phyloP scores from a whole-genome alignment of 306 rosid genomes.

The Oemleria cerasiformis region DNA sequence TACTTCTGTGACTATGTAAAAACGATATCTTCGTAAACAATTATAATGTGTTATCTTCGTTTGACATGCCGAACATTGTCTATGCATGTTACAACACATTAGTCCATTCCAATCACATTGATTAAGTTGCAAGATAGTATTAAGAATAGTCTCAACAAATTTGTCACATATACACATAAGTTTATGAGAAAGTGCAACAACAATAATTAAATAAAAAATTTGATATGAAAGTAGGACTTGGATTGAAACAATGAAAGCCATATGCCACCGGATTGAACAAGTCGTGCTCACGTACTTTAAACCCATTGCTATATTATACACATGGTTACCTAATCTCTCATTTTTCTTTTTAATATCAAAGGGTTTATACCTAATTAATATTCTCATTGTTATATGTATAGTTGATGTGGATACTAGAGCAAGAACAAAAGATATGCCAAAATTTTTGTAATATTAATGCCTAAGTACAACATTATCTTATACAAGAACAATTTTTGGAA shows the following conservation, averaged over 20 bases:
- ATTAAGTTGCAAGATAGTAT: neutral
- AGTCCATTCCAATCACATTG: neutral
- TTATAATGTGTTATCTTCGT: too few relatives aligned
- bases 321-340: neutral
- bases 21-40: too few relatives aligned
- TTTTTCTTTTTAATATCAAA: neutral
- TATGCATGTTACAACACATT: too few relatives aligned
- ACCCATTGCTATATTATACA: neutral
- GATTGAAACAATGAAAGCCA: neutral
- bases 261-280: neutral
- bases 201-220: neutral
- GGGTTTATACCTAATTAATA: neutral
- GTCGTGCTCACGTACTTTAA: constrained; percentile 2
- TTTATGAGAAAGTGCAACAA: neutral
- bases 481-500: neutral
- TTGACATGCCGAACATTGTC: too few relatives aligned
- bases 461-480: neutral
- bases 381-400: neutral
- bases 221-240: neutral
- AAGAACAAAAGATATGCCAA: constrained; percentile 7
- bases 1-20: too few relatives aligned
- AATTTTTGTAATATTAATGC: neutral
- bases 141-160: neutral
- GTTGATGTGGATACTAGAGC: constrained; percentile 1
- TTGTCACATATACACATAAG: neutral